These are phyloP conservation scores for Bassia scoparia DNA, from an alignment of 148 eudicot species.

Conservation along the genomic window DNA sequence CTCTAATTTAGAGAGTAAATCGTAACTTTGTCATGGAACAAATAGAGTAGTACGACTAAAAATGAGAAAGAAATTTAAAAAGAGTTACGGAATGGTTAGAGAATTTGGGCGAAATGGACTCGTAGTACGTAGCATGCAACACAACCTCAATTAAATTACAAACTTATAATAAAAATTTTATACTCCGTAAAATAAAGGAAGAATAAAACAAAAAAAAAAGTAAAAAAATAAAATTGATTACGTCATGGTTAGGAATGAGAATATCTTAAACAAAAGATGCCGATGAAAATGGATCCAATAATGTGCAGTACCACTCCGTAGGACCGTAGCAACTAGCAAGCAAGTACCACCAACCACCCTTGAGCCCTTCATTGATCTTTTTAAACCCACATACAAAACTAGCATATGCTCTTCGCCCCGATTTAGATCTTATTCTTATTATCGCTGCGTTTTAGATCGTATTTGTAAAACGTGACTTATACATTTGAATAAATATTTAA, in stretches of 20 bases:
- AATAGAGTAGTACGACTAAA: too few relatives aligned
- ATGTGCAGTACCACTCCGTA: not conserved
- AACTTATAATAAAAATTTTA: not conserved
- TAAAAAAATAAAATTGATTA: not conserved
- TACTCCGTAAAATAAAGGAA: not conserved
- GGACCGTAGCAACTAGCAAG: not conserved
- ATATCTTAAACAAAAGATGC: conserved; percentile 26
- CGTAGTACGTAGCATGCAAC: conserved; percentile 18
- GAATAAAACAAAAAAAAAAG: not conserved
- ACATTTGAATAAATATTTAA: too few relatives aligned
- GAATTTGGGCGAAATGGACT: not conserved
- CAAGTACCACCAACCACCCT: too few relatives aligned
- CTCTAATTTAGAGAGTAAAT: too few relatives aligned
- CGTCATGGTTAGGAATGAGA: conserved; percentile 21
- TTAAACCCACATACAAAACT: too few relatives aligned
- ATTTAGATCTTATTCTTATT: too few relatives aligned
- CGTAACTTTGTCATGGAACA: too few relatives aligned
- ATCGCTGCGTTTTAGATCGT: too few relatives aligned
- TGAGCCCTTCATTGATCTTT: too few relatives aligned
- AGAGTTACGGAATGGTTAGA: not conserved
- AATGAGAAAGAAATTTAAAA: not conserved
- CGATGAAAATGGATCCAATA: conserved; percentile 11
- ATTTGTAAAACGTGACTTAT: too few relatives aligned
- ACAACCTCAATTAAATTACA: not conserved
- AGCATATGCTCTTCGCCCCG: too few relatives aligned